These are phyloP conservation scores for Thelephora terrestris DNA, from an alignment of 1,284 basidiomycete species.

Conservation along the genomic window DNA sequence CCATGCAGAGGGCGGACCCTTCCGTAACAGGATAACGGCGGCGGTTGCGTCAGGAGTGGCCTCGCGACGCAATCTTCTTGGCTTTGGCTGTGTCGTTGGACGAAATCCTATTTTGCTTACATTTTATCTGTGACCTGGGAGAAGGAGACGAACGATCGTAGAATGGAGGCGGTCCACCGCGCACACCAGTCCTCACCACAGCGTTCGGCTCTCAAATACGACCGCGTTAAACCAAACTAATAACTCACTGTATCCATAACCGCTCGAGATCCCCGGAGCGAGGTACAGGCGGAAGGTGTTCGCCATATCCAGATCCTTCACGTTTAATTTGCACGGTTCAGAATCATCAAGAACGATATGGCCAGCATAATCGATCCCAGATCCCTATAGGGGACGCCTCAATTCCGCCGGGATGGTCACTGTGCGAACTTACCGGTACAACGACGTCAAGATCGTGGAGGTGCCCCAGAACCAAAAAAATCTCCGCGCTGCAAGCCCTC, in stretches of 20 bases:
- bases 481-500: conserved; percentile 93
- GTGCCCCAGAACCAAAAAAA: conserved; percentile 91
- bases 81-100: too few species aligned
- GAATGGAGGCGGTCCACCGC: conserved; percentile 97
- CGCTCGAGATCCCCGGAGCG: conserved; percentile 90
- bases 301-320: conserved; percentile 94
- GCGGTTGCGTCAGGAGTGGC: too few species aligned
- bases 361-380: conserved; percentile 95
- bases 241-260: conserved; percentile 78
- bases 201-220: too few species aligned
- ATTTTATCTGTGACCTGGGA: too few species aligned
- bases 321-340: conserved; percentile 95
- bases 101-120: too few species aligned
- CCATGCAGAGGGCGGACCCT: too few species aligned
- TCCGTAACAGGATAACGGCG: too few species aligned
- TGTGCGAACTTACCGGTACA: conserved; percentile 56
- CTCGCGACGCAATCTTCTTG: too few species aligned
- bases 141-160: conserved; percentile 65
- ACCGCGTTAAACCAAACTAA: too few species aligned
- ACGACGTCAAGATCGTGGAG: conserved; percentile 95
- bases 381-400: conserved; percentile 40
- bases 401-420: neutral
- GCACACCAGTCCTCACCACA: conserved; percentile 64
- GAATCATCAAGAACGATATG: conserved; percentile 99
- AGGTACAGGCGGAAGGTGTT: conserved; percentile 98